These are phyloP conservation scores for Telopea speciosissima DNA, from an alignment of 177 flowering plant genomes.

Conservation along the genomic window DNA sequence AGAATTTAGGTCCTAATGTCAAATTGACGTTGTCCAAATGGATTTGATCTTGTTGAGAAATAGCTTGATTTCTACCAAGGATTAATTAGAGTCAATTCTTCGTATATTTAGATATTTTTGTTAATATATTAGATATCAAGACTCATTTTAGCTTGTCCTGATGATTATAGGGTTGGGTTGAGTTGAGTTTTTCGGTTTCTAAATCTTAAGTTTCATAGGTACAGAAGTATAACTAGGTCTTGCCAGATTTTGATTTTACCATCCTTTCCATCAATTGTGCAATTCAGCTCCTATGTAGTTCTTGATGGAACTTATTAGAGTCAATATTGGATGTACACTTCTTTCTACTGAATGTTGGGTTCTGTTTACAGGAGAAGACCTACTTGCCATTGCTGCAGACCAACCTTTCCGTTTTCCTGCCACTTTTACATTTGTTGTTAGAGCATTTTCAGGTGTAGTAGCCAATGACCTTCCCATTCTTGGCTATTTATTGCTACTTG, in stretches of 20 bases:
- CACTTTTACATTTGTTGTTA: slow-evolving; percentile 96
- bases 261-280: neutral
- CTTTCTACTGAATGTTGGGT: slow-evolving; percentile 8
- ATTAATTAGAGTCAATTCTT: neutral
- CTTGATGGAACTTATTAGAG: neutral
- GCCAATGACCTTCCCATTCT: neutral
- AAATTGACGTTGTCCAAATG: neutral
- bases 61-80: neutral
- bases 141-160: neutral
- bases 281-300: neutral
- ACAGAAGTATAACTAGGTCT: neutral
- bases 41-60: neutral
- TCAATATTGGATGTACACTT: slow-evolving; percentile 5
- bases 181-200: neutral
- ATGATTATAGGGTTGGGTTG: neutral
- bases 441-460: slow-evolving; percentile 92
- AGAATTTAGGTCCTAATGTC: neutral
- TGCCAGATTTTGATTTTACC: neutral
- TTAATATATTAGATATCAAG: neutral
- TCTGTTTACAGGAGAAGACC: slow-evolving; percentile 78
- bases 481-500: slow-evolving; percentile 6
- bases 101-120: too few relatives aligned
- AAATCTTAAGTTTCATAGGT: neutral
- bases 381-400: slow-evolving; percentile 91
- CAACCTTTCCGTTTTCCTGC: slow-evolving; percentile 99